Evolutionary conservation across 352 stramenopile species (phyloP).

Genomic region (Phytophthora tentaculata): DNA sequence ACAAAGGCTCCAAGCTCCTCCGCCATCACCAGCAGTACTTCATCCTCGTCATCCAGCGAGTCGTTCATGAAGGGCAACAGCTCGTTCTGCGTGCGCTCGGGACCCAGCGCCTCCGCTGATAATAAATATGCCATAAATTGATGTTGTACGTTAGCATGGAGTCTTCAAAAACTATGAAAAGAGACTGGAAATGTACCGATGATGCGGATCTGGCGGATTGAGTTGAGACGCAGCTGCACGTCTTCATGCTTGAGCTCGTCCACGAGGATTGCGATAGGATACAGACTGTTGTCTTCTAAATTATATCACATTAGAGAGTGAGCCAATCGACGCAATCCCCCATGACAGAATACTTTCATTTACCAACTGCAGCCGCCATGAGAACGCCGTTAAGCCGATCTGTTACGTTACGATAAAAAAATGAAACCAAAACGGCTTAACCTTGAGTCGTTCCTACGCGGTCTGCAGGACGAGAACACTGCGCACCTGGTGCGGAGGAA

Average conservation of each 20-base stretch:
- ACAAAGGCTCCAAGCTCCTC: conserved; percentile 92
- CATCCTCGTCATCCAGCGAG: conserved; percentile 97
- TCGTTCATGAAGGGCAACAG: conserved; percentile 98
- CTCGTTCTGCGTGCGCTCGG: conserved; percentile 92
- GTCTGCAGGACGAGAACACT: neutral
- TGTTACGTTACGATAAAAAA: conserved; percentile 17
- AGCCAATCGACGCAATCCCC: neutral
- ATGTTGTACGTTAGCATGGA: conserved; percentile 19
- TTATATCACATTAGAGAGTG: conserved; percentile 27
- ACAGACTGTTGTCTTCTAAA: conserved; percentile 78
- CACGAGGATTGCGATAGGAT: conserved; percentile 91
- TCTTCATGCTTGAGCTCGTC: conserved; percentile 94
- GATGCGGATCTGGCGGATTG: conserved; percentile 90
- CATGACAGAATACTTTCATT: conserved; percentile 22
- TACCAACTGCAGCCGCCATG: conserved; percentile 46
- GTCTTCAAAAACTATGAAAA: neutral
- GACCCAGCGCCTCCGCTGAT: conserved; percentile 87
- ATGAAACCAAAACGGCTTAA: neutral
- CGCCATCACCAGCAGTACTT: conserved; percentile 95
- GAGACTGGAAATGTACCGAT: conserved; percentile 67
- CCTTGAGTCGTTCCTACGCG: neutral
- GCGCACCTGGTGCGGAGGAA: neutral
- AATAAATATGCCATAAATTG: conserved; percentile 7
- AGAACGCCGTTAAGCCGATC: conserved; percentile 13
- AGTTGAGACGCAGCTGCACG: conserved; percentile 91